Percentiles rank a stretch among this genome's conserved stretches.
These are phyloP conservation scores for Penicillium waksmanii DNA, from an alignment of 495 filamentous ascomycete genomes.

Conservation along the genomic window DNA sequence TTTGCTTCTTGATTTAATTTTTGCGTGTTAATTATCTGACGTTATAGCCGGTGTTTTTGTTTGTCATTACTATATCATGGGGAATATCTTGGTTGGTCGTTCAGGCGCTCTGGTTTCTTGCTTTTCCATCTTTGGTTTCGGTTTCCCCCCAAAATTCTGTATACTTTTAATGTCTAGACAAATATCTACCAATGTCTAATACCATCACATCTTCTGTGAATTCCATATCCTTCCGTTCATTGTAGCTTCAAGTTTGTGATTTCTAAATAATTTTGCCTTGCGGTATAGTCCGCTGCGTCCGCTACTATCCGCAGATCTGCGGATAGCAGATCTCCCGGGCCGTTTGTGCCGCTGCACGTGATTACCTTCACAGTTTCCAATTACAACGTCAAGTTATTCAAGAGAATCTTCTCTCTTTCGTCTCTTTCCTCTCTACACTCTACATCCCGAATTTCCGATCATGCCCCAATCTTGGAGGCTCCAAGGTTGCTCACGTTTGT, in stretches of 20 bases:
- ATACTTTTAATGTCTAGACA: conserved; percentile 32
- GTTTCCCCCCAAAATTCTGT: conserved; percentile 34
- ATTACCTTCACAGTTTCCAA: too few species aligned
- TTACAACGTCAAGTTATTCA: too few species aligned
- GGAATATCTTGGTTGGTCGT: conserved; percentile 31
- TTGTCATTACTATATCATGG: conserved; percentile 26
- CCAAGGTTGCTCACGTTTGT: too few species aligned
- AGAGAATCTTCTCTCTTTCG: too few species aligned
- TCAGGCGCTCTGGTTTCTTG: conserved; percentile 30
- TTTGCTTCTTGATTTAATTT: conserved; percentile 6
- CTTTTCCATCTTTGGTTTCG: conserved; percentile 10
- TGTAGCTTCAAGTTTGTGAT: neutral
- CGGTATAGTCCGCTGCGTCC: too few species aligned
- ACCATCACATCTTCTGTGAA: conserved; percentile 13
- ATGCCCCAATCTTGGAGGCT: too few species aligned
- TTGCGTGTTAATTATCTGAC: conserved; percentile 16
- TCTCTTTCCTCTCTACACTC: too few species aligned
- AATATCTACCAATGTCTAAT: conserved; percentile 24
- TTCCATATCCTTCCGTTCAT: neutral
- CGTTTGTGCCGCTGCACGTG: too few species aligned
- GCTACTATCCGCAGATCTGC: too few species aligned
- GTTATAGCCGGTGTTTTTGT: conserved; percentile 28
- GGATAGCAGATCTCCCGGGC: too few species aligned
- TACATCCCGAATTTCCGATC: too few species aligned
- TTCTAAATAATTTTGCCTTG: too few species aligned